Evolutionary conservation across 805 yeast genomes (phyloP).

Genomic region (Cyberlindnera bimundalis): DNA sequence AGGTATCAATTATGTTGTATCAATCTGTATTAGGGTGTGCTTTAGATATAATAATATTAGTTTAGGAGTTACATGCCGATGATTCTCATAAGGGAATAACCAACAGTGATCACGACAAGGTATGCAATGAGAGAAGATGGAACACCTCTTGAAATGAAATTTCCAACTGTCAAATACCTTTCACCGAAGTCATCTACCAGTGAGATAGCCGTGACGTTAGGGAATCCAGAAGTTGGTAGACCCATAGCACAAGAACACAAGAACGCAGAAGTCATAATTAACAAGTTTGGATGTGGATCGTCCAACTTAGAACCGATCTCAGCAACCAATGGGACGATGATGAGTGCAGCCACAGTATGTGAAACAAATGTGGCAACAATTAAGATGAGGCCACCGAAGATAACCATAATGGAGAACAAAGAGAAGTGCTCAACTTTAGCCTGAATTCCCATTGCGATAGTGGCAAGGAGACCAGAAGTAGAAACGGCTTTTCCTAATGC

Average conservation of each 20-base stretch:
- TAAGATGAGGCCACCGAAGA: slow-evolving; percentile 79
- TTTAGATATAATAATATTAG: too few species aligned
- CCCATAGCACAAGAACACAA: slow-evolving; percentile 97
- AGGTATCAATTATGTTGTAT: too few species aligned
- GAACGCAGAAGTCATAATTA: slow-evolving; percentile 61
- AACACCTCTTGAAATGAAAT: slow-evolving; percentile 87
- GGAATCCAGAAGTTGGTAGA: slow-evolving; percentile 95
- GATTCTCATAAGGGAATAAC: slow-evolving; percentile 66
- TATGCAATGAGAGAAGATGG: slow-evolving; percentile 82
- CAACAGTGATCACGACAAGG: slow-evolving; percentile 68
- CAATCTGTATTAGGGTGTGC: too few species aligned
- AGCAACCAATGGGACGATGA: slow-evolving; percentile 83
- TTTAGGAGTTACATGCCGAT: slow-evolving; percentile 37
- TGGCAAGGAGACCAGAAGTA: slow-evolving; percentile 77
- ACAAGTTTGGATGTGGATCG: slow-evolving; percentile 79
- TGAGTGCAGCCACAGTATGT: slow-evolving; percentile 95
- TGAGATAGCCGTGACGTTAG: slow-evolving; percentile 95
- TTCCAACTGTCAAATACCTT: slow-evolving; percentile 81
- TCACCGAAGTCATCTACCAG: slow-evolving; percentile 90
- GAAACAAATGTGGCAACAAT: slow-evolving; percentile 92
- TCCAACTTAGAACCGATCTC: slow-evolving; percentile 77
- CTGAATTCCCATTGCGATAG: slow-evolving; percentile 73
- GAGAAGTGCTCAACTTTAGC: slow-evolving; percentile 61
- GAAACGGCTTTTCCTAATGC: slow-evolving; percentile 95
- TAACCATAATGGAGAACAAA: slow-evolving; percentile 65